Evolutionary conservation across 768 basidiomycete species (phyloP), one percentile per base, ranked within the genome.

Genomic region (Pulveroboletus sp.): DNA sequence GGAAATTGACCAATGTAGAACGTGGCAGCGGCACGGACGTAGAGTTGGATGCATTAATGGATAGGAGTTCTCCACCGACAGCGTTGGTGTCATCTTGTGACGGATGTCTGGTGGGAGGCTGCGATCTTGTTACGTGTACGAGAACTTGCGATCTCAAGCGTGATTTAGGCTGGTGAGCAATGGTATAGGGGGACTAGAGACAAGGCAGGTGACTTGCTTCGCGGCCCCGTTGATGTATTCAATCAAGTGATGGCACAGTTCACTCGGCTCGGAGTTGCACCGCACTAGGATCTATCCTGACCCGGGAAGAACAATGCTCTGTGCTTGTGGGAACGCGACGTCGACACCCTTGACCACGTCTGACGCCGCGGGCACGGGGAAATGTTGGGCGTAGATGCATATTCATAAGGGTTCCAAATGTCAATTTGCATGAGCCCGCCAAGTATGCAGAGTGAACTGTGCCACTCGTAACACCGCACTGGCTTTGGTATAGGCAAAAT

Each of bases 301-400:
- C 1, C 84, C 87, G 29, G 75, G 79, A 31, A 90, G 75, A 19
- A 94, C 90, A 82, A 91, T 91, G 1, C 94, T 92, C 56, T 84
- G 81, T 0, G 93, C 92, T 40, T 83, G 79, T 6, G 90, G 87
- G 60, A 93, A 95, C 23, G 94, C 87, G 10, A 80, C 70, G 40
- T 81, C 90, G 52, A 94, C 90, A 53, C 88, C 90, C 68, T 95
- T 94, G 66, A 99, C 97, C 41, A 97, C 90, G 38, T 99, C 95
- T 1, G 90, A 86, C 0, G 97, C 94, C 3, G 84, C 80, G 3
- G 94, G 78, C 37, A 91, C 63, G 11, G 80, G 78, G 49, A 80
- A 73, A 47, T 74, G 74, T 74, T 75, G 1, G 82, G 80, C 2
- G 78, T 69, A 59, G 97, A 97, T 1, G 81, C 81, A 50, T 89